phyloP scores from a whole-genome alignment of 1,284 basidiomycete species.

The Schizophyllum commune region DNA sequence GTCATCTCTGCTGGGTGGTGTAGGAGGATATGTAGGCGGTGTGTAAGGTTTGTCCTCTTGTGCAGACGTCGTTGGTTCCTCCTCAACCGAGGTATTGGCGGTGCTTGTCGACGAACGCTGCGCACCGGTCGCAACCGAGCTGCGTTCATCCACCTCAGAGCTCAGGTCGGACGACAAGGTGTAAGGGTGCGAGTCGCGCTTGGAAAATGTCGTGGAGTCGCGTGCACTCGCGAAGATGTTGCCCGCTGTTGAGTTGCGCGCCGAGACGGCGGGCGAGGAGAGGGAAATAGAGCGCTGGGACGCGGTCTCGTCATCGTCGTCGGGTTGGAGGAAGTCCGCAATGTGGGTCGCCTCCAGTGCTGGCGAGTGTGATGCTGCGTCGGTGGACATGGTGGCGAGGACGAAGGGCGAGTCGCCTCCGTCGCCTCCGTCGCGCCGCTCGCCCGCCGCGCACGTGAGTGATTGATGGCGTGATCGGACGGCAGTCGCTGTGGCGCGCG shows the following conservation, averaged over 20 bases:
- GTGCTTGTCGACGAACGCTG: slow-evolving; percentile 42
- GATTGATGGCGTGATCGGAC: too few relatives aligned
- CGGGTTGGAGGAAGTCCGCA: slow-evolving; percentile 24
- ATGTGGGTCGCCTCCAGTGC: slow-evolving; percentile 2
- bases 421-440: neutral
- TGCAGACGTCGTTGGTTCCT: slow-evolving; percentile 19
- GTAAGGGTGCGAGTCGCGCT: slow-evolving; percentile 36
- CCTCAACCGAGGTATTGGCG: slow-evolving; percentile 39
- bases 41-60: slow-evolving; percentile 10
- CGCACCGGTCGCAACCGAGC: slow-evolving; percentile 10
- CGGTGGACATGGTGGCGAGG: neutral
- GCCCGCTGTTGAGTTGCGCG: slow-evolving; percentile 27
- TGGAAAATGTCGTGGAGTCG: slow-evolving; percentile 23
- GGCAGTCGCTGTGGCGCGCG: neutral
- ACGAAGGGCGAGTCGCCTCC: neutral
- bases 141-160: slow-evolving; percentile 45
- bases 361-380: neutral
- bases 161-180: slow-evolving; percentile 46
- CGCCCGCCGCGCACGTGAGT: too few relatives aligned
- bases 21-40: slow-evolving; percentile 50
- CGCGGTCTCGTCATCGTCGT: slow-evolving; percentile 66
- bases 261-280: slow-evolving; percentile 49
- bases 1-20: slow-evolving; percentile 36
- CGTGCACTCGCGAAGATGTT: slow-evolving; percentile 19
- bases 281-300: slow-evolving; percentile 71